Evolutionary conservation across 805 yeast species (phyloP).

Genomic region (Barnettozyma pratensis): DNA sequence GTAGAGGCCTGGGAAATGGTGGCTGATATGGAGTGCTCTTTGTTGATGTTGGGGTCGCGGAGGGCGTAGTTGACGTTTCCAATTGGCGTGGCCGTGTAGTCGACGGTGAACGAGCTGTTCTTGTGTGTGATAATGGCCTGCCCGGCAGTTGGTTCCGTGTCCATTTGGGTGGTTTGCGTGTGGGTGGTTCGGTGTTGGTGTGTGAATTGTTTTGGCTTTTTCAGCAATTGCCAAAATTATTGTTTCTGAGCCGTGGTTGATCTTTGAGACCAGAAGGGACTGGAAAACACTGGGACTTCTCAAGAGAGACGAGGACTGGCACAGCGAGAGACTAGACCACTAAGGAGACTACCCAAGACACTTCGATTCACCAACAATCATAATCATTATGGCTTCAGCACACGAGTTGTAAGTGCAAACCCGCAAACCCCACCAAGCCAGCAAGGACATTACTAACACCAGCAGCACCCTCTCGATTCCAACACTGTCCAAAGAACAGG

Average conservation of each 20-base stretch:
- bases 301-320: no score
- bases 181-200: not conserved
- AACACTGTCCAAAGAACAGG: constrained; percentile 53
- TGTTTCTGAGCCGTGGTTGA: not conserved
- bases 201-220: not conserved
- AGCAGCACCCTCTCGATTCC: constrained; percentile 51
- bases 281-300: no score
- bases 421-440: no score
- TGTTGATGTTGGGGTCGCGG: not conserved
- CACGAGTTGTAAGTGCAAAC: constrained; percentile 1
- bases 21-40: not conserved
- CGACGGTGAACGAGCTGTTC: not conserved
- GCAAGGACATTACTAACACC: not conserved
- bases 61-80: constrained; percentile 1
- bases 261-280: no score
- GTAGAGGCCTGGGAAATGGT: not conserved
- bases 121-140: not conserved
- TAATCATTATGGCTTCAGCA: not conserved
- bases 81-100: not conserved
- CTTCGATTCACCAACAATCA: no score
- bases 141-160: not conserved
- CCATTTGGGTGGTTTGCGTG: not conserved
- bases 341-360: no score
- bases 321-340: no score
- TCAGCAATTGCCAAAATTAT: no score